These are phyloP conservation scores for Backusella tarrabulga DNA, from an alignment of 192 early-diverging fungal genomes.

Conservation along the genomic window DNA sequence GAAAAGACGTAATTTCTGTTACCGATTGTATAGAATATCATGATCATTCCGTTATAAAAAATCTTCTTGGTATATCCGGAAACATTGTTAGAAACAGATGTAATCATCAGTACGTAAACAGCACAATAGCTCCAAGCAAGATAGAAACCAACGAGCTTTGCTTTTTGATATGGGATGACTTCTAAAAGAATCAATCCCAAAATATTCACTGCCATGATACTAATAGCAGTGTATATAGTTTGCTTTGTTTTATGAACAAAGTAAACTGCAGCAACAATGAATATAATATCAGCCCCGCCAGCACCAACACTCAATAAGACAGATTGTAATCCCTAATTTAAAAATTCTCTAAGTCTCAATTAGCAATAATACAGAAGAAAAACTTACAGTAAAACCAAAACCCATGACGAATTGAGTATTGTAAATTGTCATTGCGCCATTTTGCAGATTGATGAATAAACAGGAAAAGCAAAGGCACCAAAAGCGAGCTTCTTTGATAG, in stretches of 20 bases:
- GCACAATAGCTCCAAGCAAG: slow-evolving; percentile 19
- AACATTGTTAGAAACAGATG: slow-evolving; percentile 22
- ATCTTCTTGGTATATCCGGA: slow-evolving; percentile 35
- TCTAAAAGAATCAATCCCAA: slow-evolving; percentile 25
- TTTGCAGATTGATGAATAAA: slow-evolving; percentile 24
- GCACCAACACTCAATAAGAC: slow-evolving; percentile 16
- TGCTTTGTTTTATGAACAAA: slow-evolving; percentile 8
- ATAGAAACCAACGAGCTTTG: slow-evolving; percentile 26
- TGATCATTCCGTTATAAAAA: slow-evolving; percentile 19
- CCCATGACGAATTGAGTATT: slow-evolving; percentile 16
- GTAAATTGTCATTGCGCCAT: slow-evolving; percentile 35
- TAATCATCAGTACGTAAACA: slow-evolving; percentile 16
- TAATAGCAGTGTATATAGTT: slow-evolving; percentile 18
- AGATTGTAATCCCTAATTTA: slow-evolving; percentile 21
- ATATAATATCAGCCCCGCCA: slow-evolving; percentile 18
- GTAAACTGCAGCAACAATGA: slow-evolving; percentile 10
- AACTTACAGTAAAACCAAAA: slow-evolving; percentile 28
- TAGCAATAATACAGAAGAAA: not conserved
- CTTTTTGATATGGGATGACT: slow-evolving; percentile 7
- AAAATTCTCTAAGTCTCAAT: not conserved
- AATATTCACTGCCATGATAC: slow-evolving; percentile 15
- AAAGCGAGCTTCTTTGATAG: slow-evolving; percentile 20
- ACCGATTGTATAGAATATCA: slow-evolving; percentile 21
- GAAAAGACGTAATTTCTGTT: not conserved
- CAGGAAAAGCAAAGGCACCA: slow-evolving; percentile 18